phyloP scores from a whole-genome alignment of 495 filamentous ascomycete genomes.

The Bryoglossum gracile region DNA sequence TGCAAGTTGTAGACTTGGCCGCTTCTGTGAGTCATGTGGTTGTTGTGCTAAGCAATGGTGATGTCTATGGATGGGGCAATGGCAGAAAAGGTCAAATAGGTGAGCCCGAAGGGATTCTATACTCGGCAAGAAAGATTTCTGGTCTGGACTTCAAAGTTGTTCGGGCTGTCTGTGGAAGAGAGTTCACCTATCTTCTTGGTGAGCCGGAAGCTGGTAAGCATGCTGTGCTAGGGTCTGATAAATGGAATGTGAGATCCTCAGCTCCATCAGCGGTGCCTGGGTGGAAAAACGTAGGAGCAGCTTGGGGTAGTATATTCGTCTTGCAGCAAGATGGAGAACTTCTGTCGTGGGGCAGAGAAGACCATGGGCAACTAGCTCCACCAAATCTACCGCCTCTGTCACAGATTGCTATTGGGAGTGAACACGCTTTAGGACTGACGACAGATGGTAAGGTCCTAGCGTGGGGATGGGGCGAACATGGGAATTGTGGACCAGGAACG shows the following conservation, averaged over 20 bases:
- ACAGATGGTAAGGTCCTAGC: conserved; percentile 54
- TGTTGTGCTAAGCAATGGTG: conserved; percentile 62
- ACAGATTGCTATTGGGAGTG: conserved; percentile 71
- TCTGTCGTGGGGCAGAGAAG: conserved; percentile 67
- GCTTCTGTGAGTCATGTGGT: conserved; percentile 74
- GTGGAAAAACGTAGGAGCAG: conserved; percentile 60
- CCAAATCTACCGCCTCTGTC: conserved; percentile 40
- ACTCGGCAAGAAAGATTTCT: conserved; percentile 51
- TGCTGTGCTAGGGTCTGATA: conserved; percentile 60
- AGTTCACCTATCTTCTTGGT: conserved; percentile 70
- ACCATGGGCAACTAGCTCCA: conserved; percentile 75
- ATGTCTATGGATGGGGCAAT: conserved; percentile 83
- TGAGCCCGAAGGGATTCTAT: conserved; percentile 38
- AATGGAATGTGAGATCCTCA: conserved; percentile 50
- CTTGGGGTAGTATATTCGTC: conserved; percentile 78
- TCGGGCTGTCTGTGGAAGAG: conserved; percentile 66
- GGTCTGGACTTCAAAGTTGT: conserved; percentile 46
- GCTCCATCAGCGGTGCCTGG: conserved; percentile 31
- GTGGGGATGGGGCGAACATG: conserved; percentile 98
- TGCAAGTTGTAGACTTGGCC: conserved; percentile 47
- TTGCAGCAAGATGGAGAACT: conserved; percentile 48
- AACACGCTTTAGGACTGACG: conserved; percentile 69
- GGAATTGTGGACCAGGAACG: conserved; percentile 74
- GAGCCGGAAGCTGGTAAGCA: conserved; percentile 45
- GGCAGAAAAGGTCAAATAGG: conserved; percentile 81